Evolutionary conservation across 305 asterid species (phyloP).

Genomic region (Fraxinus baroniana): DNA sequence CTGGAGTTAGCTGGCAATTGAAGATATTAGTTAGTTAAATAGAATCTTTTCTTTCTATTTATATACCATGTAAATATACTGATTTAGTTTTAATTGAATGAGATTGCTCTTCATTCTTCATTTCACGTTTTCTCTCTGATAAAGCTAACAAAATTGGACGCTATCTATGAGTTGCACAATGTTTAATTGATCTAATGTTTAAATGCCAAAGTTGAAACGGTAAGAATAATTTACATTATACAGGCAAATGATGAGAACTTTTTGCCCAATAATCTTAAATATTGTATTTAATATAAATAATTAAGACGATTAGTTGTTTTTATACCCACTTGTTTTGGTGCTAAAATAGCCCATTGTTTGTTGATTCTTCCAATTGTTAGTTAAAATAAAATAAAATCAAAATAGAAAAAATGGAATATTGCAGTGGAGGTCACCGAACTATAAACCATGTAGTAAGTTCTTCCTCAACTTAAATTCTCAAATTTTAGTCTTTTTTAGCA

Average conservation of each 20-base stretch:
- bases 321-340: neutral
- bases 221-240: neutral
- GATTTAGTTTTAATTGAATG: too few relatives aligned
- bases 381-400: too few relatives aligned
- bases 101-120: too few relatives aligned
- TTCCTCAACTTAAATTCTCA: neutral
- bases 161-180: neutral
- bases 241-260: neutral
- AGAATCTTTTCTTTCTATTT: too few relatives aligned
- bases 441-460: neutral
- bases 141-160: neutral
- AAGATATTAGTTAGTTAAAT: too few relatives aligned
- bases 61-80: too few relatives aligned
- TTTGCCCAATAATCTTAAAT: neutral
- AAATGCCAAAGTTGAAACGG: neutral
- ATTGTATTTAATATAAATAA: neutral
- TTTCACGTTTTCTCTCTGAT: slow-evolving; percentile 8
- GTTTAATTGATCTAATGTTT: neutral
- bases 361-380: neutral
- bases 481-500: too few relatives aligned
- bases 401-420: neutral
- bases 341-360: neutral
- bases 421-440: neutral
- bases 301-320: neutral
- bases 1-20: too few relatives aligned